phyloP scores from a whole-genome alignment of 306 rosid genomes.

The Glycyrrhiza uralensis region DNA sequence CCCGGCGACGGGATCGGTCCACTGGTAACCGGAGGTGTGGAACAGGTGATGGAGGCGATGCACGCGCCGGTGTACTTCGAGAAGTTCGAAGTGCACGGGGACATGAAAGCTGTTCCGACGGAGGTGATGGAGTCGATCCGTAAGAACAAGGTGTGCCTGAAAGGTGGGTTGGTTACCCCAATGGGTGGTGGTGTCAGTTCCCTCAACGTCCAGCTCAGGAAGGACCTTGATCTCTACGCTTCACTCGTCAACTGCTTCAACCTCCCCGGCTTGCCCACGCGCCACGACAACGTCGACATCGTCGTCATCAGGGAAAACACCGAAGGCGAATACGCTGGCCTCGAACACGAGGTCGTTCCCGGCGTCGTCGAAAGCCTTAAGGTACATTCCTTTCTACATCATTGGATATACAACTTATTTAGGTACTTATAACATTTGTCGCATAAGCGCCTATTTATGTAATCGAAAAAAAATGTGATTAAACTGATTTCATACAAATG shows the following conservation, averaged over 20 bases:
- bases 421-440: no score
- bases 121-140: constrained; percentile 71
- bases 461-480: no score
- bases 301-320: constrained; percentile 86
- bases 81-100: constrained; percentile 60
- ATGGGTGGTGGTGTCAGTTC: constrained; percentile 88
- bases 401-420: no score
- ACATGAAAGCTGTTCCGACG: constrained; percentile 60
- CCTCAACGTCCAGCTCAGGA: constrained; percentile 71
- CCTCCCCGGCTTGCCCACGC: constrained; percentile 65
- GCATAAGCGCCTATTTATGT: no score
- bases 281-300: constrained; percentile 75
- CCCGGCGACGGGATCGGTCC: constrained; percentile 91
- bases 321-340: constrained; percentile 87
- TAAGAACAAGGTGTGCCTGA: constrained; percentile 84
- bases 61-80: constrained; percentile 87
- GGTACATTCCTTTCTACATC: no score
- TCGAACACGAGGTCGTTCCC: constrained; percentile 90
- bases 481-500: no score
- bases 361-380: constrained; percentile 93
- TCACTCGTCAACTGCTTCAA: constrained; percentile 82
- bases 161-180: constrained; percentile 78
- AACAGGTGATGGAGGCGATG: constrained; percentile 83
- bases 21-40: constrained; percentile 69
- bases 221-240: constrained; percentile 80